These are phyloP conservation scores for Paramecium tetraurelia DNA, from an alignment of 73 alveolate species.

Conservation along the genomic window DNA sequence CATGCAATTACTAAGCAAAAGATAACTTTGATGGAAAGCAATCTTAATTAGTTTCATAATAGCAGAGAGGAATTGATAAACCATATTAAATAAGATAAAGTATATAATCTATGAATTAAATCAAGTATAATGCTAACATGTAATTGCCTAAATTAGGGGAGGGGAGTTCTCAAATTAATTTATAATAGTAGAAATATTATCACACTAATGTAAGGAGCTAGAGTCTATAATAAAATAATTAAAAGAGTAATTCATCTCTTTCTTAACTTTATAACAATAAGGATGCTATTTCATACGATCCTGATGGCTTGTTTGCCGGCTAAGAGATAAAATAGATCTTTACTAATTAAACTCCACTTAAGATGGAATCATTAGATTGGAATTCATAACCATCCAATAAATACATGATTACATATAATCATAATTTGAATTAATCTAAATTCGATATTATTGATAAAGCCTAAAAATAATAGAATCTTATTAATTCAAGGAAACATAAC, in stretches of 20 bases:
- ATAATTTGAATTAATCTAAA: neutral
- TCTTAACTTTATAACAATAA: neutral
- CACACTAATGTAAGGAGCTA: neutral
- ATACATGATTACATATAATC: neutral
- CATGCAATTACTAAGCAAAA: neutral
- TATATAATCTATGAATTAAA: neutral
- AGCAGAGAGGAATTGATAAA: neutral
- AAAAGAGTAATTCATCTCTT: neutral
- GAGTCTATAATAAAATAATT: neutral
- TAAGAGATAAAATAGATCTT: neutral
- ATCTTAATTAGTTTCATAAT: neutral
- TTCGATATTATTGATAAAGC: neutral
- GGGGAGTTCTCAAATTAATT: neutral
- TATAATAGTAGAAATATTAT: neutral
- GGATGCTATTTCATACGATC: neutral
- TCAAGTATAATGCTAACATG: neutral
- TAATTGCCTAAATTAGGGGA: neutral
- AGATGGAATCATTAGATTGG: neutral
- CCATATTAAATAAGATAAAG: neutral
- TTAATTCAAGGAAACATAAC: neutral
- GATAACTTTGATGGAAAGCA: neutral
- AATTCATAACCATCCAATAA: neutral
- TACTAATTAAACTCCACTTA: neutral
- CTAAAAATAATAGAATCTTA: neutral
- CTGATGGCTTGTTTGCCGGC: neutral